A percentile compares a stretch with the other conserved stretches of the same genome.
Evolutionary conservation across 2,329 filamentous ascomycete species (phyloP).

Genomic region (Rutstroemia sydowiana): DNA sequence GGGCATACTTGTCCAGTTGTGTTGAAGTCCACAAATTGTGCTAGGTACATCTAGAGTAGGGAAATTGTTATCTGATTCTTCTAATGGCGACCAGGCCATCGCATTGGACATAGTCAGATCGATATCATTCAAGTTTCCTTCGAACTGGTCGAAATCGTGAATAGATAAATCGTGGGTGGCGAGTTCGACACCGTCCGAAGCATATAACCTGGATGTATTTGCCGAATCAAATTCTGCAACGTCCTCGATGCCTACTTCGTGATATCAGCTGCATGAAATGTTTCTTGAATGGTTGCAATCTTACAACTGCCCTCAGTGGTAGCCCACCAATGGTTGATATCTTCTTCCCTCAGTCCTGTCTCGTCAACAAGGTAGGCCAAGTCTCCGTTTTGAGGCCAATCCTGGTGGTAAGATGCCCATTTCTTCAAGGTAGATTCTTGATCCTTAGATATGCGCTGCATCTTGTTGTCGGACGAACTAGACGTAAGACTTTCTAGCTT

Average conservation of each 20-base stretch:
- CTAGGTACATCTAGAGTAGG: neutral
- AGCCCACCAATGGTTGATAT: conserved; percentile 17
- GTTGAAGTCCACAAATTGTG: neutral
- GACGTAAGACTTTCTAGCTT: neutral
- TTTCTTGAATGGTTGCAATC: neutral
- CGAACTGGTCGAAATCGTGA: neutral
- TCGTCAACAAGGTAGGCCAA: conserved; percentile 12
- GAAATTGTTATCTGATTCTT: neutral
- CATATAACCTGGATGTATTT: neutral
- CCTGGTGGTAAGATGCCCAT: conserved; percentile 13
- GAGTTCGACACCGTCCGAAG: neutral
- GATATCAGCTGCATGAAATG: neutral
- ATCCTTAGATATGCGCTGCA: conserved; percentile 12
- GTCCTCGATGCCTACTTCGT: neutral
- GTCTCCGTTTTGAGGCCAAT: conserved; percentile 7
- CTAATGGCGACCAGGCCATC: neutral
- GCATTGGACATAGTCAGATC: neutral
- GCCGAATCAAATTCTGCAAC: neutral
- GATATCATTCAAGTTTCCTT: neutral
- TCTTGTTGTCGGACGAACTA: neutral
- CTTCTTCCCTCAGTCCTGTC: conserved; percentile 14
- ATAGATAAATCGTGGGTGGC: neutral
- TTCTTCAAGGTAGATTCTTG: conserved; percentile 14
- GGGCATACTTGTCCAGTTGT: neutral
- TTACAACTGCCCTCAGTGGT: conserved; percentile 6